phyloP scores from a whole-genome alignment of 495 filamentous ascomycete species.

The Letharia columbiana region DNA sequence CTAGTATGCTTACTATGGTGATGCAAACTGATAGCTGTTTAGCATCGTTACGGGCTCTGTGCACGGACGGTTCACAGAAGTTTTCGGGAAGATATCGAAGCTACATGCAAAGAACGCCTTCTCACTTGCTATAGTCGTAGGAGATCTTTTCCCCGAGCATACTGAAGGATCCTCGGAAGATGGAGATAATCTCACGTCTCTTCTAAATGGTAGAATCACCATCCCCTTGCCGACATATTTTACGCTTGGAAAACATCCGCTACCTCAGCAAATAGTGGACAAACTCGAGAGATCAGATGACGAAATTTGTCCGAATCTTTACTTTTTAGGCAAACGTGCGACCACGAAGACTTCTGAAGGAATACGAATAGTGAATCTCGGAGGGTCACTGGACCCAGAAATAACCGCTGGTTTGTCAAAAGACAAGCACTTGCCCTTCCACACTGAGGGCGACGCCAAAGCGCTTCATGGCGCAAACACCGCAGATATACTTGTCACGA shows the following conservation, averaged over 20 bases:
- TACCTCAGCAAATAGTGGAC: constrained; percentile 61
- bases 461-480: constrained; percentile 60
- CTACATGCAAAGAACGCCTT: constrained; percentile 81
- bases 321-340: constrained; percentile 76
- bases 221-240: constrained; percentile 85
- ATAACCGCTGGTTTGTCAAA: constrained; percentile 45
- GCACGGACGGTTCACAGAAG: constrained; percentile 60
- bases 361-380: constrained; percentile 71
- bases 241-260: constrained; percentile 55
- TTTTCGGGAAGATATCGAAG: constrained; percentile 68
- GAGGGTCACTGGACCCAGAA: constrained; percentile 54
- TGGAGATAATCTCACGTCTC: constrained; percentile 49
- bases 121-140: constrained; percentile 70
- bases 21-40: neutral
- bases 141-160: constrained; percentile 60
- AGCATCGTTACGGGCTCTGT: constrained; percentile 77
- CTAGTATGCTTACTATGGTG: neutral
- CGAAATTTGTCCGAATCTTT: constrained; percentile 79
- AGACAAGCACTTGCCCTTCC: constrained; percentile 58
- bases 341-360: constrained; percentile 85
- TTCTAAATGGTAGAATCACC: constrained; percentile 60
- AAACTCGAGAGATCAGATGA: constrained; percentile 64
- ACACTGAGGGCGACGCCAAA: constrained; percentile 68
- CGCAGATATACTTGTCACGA: constrained; percentile 79
- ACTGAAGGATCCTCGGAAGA: constrained; percentile 39